Evolutionary conservation across 345 rosid genomes (phyloP).

Genomic region (Mallotus nudiflorus): DNA sequence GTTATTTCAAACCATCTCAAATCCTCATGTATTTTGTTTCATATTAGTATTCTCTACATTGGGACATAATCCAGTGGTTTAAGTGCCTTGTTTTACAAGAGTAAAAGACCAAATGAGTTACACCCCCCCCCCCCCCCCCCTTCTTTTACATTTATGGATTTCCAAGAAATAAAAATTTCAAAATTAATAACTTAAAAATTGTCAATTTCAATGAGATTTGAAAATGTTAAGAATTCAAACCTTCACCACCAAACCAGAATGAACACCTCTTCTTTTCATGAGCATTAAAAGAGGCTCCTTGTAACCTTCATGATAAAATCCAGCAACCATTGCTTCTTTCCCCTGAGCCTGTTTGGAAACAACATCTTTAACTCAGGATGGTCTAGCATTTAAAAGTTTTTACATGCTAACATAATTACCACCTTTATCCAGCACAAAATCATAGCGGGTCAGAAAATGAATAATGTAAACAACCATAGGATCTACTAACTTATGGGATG

Average conservation of each 20-base stretch:
- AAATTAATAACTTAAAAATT: neutral
- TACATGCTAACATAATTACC: neutral
- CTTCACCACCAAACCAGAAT: slow-evolving; percentile 94
- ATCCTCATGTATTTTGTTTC: too few relatives aligned
- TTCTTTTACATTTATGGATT: neutral
- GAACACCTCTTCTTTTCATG: slow-evolving; percentile 96
- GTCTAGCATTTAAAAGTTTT: slow-evolving; percentile 1
- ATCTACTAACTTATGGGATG: neutral
- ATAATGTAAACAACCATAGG: neutral
- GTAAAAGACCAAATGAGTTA: too few relatives aligned
- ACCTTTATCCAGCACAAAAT: slow-evolving; percentile 2
- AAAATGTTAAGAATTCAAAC: slow-evolving; percentile 44
- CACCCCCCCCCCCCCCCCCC: too few relatives aligned
- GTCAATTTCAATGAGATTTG: slow-evolving; percentile 12
- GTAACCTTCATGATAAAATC: slow-evolving; percentile 94
- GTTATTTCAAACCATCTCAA: neutral
- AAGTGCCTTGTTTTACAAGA: neutral
- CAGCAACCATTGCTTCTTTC: slow-evolving; percentile 83
- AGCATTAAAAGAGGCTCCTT: slow-evolving; percentile 95
- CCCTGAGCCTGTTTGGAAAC: slow-evolving; percentile 69
- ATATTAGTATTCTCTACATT: too few relatives aligned
- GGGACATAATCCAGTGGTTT: too few relatives aligned
- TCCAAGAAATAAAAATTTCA: neutral
- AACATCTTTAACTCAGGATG: slow-evolving; percentile 4
- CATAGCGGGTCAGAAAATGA: too few relatives aligned